Base-by-base conservation (phyloP, 768 basidiomycete genomes). In the Boletus eberwhitei region DNA sequence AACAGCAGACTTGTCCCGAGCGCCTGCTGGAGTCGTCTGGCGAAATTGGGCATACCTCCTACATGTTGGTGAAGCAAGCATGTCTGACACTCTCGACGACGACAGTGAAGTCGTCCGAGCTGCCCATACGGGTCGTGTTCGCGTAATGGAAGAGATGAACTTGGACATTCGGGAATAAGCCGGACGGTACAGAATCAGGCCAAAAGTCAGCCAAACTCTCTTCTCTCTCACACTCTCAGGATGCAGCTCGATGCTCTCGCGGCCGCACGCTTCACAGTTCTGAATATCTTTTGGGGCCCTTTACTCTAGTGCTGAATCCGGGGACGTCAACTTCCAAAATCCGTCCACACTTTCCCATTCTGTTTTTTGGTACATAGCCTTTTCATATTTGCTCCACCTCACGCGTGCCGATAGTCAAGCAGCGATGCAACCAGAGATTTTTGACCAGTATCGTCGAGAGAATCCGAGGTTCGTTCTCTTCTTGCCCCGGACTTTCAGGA, bases 1-100 rank as follows among this genome's bases (percentile, higher is more conserved):
- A n/a, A 75, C 54, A 4, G 71, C 58, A 5, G 74, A 63, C 50
- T 54, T 68, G 54, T 76, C 73, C 50, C 64, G 69, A 12, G 63
- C 67, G 7, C 71, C 69, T 32, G 59, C 46, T 13, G 63, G 47
- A 2, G 61, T 57, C 22, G 57, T 59, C 39, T 64, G 66, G 41
- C 50, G 62, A 55, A 43, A 5, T 11, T 59, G 60, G 24, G 65
- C 45, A 36, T 69, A 66, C 14, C 53, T 40, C 31, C 58, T 64
- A 38, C 47, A 41, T 24, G 48, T 21, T 37, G 53, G 57, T 8
- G 38, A 12, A 12, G 47, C 50, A 35, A 46, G 13, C 21, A n/a
- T 53, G 26, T 37, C 50, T 3, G 50, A 9, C 8, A 29, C 40
- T n/a, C 22, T 54, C 26, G 14, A 13, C 2, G 47, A 32, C 51